Evolutionary conservation across 306 rosid genomes (phyloP), one percentile per base, ranked within the genome.

Genomic region (Inga leiocalycina): DNA sequence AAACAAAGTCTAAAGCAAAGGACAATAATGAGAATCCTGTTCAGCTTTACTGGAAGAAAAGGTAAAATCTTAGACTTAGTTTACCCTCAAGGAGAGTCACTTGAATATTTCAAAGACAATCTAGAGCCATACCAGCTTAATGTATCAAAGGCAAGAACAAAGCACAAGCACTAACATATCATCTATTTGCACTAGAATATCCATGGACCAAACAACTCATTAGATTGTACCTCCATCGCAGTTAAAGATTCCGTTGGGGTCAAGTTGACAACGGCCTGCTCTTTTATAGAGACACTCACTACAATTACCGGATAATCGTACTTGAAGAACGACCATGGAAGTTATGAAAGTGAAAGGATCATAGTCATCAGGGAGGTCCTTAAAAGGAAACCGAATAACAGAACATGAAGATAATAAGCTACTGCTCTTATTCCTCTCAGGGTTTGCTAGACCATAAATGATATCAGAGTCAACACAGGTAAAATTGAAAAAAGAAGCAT

Each of bases 321-420:
- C 75, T 59, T 14, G 15, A 74, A 35, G 35, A 4, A 0, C 0
- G 57, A 85, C 15, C 39, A 49, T 83, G 14, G 85, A 82, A 6
- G 81, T 82, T 22, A 89, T 0, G 15, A 85, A 79, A 3, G 45
- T 5, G 44, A 80, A 83, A 5, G 75, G 71, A 48, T 75, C 72
- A 0, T 2, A 0, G 19, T 46, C 2, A 17, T 59, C 83, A 43
- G 87, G 51, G 11, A 77, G 8, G 37, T 85, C 89, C 45, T 67
- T 82, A 61, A 11, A 15, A 7, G 91, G 94, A 76, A 89, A 87
- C 10, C 4, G 11, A 41, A 78, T 61, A n/a, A 10, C 49, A 8
- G 90, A 73, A 75, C 94, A 87, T n/a, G 90, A 73, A 75, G 92
- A 39, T 49, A 67, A 76, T 61, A 22, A 45, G 22, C 57, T 72